Evolutionary conservation across 352 stramenopile genomes (phyloP), one percentile per base, ranked within the genome.

Genomic region (Pythium guiyangense): DNA sequence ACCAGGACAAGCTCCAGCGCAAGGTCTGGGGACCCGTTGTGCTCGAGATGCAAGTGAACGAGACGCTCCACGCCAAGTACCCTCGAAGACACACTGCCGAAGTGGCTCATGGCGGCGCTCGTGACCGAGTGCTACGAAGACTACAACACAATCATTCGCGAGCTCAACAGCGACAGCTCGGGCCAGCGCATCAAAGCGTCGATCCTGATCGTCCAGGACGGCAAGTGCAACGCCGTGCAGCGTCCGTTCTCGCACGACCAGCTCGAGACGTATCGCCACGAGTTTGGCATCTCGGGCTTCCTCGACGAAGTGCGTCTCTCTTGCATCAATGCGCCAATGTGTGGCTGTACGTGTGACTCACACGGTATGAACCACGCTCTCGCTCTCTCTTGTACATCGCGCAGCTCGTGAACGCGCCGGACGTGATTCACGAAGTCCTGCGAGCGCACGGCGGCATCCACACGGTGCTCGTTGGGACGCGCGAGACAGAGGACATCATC

Each of bases 1-100:
- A 96, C 45, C 69, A 77, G 25, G 54, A 82, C 55, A 73, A 74
- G 25, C 63, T 96, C 4, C 75, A 85, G 52, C 72, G 81, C 20
- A 90, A 88, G 55, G 86, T 94, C 0, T 96, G 84, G 84, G 86
- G 86, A 0, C 86, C 86, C 0, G 68, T 96, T 35, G 84, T 83
- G 22, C 69, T 94, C 3, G 82, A 96, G 70, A 88, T 96, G 67
- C 82, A 91, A 60, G 71, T 96, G 3, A 85, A 86, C 48, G 79
- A 93, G 49, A 62, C 72, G 9, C 79, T 88, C 1, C 78, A 94
- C 44, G 84, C 86, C 0, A 90, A 94, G 46, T 96, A 90, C 47
- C 47, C 66, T 96, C 4, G 86, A 96, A 66, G 81, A 92, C 48
- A 92, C 77, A 10, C 62, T 96, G 9, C 83, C 85, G 6, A 93